These are phyloP conservation scores for Penicillium sp. DNA, from an alignment of 2,329 filamentous ascomycete species.

Conservation along the genomic window DNA sequence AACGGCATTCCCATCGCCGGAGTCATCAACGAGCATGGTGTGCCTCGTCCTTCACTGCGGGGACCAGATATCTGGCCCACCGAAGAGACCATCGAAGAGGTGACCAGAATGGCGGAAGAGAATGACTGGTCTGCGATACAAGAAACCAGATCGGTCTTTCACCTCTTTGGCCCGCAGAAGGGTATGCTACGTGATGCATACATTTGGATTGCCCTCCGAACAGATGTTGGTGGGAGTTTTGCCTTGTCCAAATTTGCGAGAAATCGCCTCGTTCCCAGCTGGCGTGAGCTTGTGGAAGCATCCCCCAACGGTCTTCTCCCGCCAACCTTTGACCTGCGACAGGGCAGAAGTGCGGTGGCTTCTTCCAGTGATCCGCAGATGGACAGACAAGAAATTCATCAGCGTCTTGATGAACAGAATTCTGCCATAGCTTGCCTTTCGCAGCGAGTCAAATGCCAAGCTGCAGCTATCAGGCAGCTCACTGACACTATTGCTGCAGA, in stretches of 20 bases:
- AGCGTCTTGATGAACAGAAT: background rate
- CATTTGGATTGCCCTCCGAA: constrained; percentile 1
- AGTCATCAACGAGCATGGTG: background rate
- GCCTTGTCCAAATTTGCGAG: background rate
- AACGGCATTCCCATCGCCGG: background rate
- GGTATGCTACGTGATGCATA: background rate
- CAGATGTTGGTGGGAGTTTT: background rate
- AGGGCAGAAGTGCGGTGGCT: background rate
- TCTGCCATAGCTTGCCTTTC: background rate
- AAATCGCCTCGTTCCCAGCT: background rate
- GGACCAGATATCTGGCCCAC: background rate
- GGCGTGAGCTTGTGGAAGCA: background rate
- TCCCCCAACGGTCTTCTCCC: background rate
- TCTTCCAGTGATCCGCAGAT: background rate
- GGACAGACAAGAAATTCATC: background rate
- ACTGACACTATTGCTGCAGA: background rate
- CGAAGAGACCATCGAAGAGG: background rate
- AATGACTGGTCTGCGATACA: background rate
- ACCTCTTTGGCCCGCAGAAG: background rate
- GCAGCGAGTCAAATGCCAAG: background rate
- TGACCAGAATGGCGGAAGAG: background rate
- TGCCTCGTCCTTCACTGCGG: background rate
- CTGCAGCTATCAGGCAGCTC: background rate
- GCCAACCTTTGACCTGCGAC: background rate
- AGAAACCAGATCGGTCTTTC: background rate